Evolutionary conservation across 305 asterid genomes (phyloP).

Genomic region (Ruellia speciosa): DNA sequence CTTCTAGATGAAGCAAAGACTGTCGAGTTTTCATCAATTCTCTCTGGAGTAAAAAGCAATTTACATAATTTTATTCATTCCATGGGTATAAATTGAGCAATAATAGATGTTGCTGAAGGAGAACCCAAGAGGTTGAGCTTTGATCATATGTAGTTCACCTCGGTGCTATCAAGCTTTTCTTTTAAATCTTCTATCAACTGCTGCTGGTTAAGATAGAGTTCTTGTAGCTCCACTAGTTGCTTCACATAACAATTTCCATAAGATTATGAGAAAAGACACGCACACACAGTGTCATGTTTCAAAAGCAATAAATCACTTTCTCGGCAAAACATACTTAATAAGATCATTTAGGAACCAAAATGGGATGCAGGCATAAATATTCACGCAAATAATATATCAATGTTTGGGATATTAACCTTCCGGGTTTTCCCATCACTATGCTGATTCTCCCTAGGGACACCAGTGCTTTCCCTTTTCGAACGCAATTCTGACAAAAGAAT

Average conservation of each 20-base stretch:
- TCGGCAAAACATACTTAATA: no score
- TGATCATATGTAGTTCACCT: constrained; percentile 26
- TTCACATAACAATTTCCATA: constrained; percentile 18
- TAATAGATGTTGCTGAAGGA: not conserved
- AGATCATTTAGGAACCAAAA: no score
- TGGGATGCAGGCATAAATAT: no score
- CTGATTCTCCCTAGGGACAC: constrained; percentile 21
- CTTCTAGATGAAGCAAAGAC: constrained; percentile 37
- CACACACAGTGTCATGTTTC: no score
- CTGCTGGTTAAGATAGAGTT: constrained; percentile 33
- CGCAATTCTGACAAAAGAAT: constrained; percentile 28
- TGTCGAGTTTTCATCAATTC: constrained; percentile 33
- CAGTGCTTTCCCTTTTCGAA: constrained; percentile 17
- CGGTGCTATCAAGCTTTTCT: constrained; percentile 31
- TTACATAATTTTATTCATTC: constrained; percentile 6
- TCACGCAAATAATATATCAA: not conserved
- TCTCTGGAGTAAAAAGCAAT: constrained; percentile 28
- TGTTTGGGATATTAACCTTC: constrained; percentile 28
- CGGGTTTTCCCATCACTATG: constrained; percentile 28
- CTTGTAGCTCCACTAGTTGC: constrained; percentile 44
- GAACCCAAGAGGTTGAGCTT: not conserved
- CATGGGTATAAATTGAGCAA: not conserved
- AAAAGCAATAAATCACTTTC: no score
- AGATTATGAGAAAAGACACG: not conserved
- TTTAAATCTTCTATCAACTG: constrained; percentile 33